Percentiles rank a stretch among this genome's conserved stretches.
Conservation (phyloP, 805 yeast genomes). For the Metschnikowia borealis region DNA sequence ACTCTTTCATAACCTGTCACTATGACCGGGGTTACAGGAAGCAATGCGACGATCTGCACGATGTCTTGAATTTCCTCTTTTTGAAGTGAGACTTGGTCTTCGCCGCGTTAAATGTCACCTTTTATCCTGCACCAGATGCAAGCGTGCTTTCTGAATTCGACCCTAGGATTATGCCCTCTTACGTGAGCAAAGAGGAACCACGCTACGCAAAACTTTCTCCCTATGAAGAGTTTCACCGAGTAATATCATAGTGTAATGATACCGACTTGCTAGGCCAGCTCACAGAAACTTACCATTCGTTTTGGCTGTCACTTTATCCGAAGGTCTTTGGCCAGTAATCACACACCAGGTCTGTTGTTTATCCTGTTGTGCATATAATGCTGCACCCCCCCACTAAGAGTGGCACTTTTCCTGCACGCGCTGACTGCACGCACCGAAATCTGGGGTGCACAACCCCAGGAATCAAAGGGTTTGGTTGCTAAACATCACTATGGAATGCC, state of each 20-base stretch:
- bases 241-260: background rate
- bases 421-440: background rate
- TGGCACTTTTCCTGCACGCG: background rate
- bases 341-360: background rate
- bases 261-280: background rate
- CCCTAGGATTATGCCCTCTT: background rate
- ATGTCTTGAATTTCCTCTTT: background rate
- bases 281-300: background rate
- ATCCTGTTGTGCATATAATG: background rate
- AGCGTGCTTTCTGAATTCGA: background rate
- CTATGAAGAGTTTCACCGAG: background rate
- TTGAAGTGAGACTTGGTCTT: background rate
- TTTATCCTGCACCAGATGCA: background rate
- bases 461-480: background rate
- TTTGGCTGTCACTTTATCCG: no score
- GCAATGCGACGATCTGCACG: background rate
- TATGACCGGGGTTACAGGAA: background rate
- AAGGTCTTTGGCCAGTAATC: background rate
- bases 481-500: background rate
- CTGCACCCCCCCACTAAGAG: background rate
- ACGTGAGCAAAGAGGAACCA: background rate
- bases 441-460: slow-evolving; percentile 1
- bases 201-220: background rate
- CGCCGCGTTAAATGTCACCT: background rate
- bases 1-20: background rate